Evolutionary conservation across 176 grass and related monocot species (phyloP).

Genomic region (sorghum (Sorghum bicolor)): DNA sequence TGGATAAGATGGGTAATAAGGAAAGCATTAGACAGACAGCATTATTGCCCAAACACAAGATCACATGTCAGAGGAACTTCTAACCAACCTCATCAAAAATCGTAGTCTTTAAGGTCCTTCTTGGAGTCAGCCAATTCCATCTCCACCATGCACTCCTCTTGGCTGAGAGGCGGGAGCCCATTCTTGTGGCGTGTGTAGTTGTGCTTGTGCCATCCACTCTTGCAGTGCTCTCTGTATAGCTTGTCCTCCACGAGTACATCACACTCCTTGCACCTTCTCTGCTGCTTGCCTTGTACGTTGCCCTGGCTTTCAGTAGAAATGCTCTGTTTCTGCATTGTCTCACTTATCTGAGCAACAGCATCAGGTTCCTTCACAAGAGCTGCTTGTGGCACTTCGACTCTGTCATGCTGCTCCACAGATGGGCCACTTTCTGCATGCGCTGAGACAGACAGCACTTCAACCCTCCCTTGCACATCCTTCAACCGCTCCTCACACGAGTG

Average conservation of each 20-base stretch:
- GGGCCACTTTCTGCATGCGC: constrained; percentile 51
- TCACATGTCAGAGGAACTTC: not conserved
- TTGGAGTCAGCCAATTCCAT: constrained; percentile 51
- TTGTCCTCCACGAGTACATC: constrained; percentile 60
- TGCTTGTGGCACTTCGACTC: constrained; percentile 35
- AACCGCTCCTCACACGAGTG: constrained; percentile 72
- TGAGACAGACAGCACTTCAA: constrained; percentile 78
- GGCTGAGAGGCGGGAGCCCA: constrained; percentile 48
- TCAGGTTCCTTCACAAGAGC: constrained; percentile 33
- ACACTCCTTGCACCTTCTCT: constrained; percentile 73
- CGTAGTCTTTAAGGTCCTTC: constrained; percentile 71
- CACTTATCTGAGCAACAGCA: constrained; percentile 34
- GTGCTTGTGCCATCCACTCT: constrained; percentile 89
- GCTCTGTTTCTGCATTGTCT: constrained; percentile 54
- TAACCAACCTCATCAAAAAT: constrained; percentile 50
- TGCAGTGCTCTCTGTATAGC: constrained; percentile 76
- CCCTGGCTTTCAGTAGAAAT: constrained; percentile 33
- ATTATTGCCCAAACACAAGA: not conserved
- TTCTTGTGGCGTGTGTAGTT: constrained; percentile 66
- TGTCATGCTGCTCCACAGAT: constrained; percentile 52
- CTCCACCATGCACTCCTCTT: constrained; percentile 71
- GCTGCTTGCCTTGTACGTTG: constrained; percentile 38
- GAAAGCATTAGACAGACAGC: not conserved
- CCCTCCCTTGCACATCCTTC: constrained; percentile 61
- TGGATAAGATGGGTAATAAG: not conserved